Evolutionary conservation across 805 yeast species (phyloP).

Genomic region (Wilhelminamyces savonicus): DNA sequence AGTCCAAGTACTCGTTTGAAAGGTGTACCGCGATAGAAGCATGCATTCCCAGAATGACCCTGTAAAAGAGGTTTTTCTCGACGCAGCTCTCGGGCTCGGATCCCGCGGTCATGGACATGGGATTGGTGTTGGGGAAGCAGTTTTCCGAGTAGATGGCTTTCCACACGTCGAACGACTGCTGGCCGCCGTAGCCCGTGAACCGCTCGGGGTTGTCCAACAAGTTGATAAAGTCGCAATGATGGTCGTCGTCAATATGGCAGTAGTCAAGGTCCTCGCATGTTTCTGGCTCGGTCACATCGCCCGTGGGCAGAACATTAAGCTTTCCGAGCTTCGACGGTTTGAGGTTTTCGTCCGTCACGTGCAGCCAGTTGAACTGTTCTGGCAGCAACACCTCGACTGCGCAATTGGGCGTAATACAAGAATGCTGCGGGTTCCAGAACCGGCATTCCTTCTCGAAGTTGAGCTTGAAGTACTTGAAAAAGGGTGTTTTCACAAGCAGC

Average conservation of each 20-base stretch:
- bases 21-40: constrained; percentile 92
- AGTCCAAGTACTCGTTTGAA: constrained; percentile 63
- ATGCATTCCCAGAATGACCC: constrained; percentile 88
- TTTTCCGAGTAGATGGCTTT: constrained; percentile 85
- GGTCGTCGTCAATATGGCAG: constrained; percentile 60
- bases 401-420: constrained; percentile 83
- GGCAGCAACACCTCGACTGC: constrained; percentile 72
- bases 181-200: constrained; percentile 94
- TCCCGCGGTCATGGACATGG: constrained; percentile 28
- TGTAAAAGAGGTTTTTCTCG: constrained; percentile 84
- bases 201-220: constrained; percentile 88
- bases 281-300: constrained; percentile 14
- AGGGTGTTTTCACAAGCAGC: constrained; percentile 62
- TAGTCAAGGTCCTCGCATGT: constrained; percentile 51
- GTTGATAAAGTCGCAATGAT: constrained; percentile 77
- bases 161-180: constrained; percentile 91
- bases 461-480: constrained; percentile 81
- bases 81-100: constrained; percentile 49
- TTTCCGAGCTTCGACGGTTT: constrained; percentile 65
- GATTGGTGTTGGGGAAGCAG: constrained; percentile 59
- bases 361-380: constrained; percentile 64
- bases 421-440: constrained; percentile 75
- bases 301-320: constrained; percentile 15
- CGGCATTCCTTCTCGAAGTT: constrained; percentile 82
- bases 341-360: constrained; percentile 51